These are phyloP conservation scores for Odonthalia washingtoniensis DNA, from an alignment of 31 red algal genomes.

Conservation along the genomic window DNA sequence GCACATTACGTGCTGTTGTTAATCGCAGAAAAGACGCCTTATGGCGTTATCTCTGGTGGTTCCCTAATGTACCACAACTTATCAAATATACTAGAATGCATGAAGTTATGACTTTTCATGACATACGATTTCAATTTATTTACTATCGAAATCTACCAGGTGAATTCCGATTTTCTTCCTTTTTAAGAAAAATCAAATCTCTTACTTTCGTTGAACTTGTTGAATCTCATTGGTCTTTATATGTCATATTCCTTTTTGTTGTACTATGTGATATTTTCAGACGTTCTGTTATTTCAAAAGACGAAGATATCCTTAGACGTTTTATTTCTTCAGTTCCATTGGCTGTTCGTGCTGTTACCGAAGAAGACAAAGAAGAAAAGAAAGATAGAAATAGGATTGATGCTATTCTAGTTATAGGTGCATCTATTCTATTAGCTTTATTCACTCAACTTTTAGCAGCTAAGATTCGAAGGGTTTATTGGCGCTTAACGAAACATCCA, in stretches of 20 bases:
- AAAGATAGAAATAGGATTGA: slow-evolving; percentile 38
- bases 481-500: slow-evolving; percentile 77
- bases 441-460: slow-evolving; percentile 52
- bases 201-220: slow-evolving; percentile 80
- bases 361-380: slow-evolving; percentile 1
- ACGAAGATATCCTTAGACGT: background rate
- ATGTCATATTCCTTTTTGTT: slow-evolving; percentile 66
- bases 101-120: slow-evolving; percentile 88
- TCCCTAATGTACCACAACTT: slow-evolving; percentile 51
- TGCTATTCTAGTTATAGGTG: slow-evolving; percentile 57
- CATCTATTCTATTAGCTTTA: slow-evolving; percentile 47
- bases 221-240: slow-evolving; percentile 85
- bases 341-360: background rate
- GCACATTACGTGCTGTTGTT: slow-evolving; percentile 19
- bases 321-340: background rate
- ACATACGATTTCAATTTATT: slow-evolving; percentile 94
- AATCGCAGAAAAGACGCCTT: slow-evolving; percentile 41
- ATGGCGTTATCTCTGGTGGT: slow-evolving; percentile 79
- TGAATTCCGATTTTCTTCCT: slow-evolving; percentile 81
- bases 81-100: slow-evolving; percentile 54
- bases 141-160: slow-evolving; percentile 88
- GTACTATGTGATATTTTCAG: slow-evolving; percentile 66
- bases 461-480: slow-evolving; percentile 76
- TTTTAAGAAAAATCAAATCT: slow-evolving; percentile 82
- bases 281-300: slow-evolving; percentile 39